Conservation (phyloP, 306 rosid genomes). For the Biancaea sappan region DNA sequence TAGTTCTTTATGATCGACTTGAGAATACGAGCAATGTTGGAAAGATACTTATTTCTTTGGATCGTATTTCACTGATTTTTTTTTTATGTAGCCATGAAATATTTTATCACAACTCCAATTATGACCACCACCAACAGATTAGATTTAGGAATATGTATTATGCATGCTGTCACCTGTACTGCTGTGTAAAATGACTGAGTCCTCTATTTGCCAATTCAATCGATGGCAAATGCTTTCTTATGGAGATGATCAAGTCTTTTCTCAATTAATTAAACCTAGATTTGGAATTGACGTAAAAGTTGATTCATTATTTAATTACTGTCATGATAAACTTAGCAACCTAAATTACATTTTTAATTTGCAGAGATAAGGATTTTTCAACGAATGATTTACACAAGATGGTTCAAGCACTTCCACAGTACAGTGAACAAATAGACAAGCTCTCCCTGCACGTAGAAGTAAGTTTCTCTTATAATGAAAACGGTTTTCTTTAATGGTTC, state of each 20-base stretch:
- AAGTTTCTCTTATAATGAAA: conserved; percentile 27
- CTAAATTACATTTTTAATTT: conserved; percentile 37
- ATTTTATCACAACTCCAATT: conserved; percentile 14
- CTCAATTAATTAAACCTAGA: conserved; percentile 16
- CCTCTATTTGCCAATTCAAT: conserved; percentile 24
- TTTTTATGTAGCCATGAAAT: conserved; percentile 26
- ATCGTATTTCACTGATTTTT: not conserved
- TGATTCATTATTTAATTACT: conserved; percentile 22
- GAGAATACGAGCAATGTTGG: not conserved
- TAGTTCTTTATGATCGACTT: conserved; percentile 24
- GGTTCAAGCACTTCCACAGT: conserved; percentile 98
- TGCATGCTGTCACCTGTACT: not conserved
- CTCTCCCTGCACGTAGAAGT: conserved; percentile 98
- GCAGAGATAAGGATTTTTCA: conserved; percentile 72
- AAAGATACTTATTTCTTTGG: not conserved
- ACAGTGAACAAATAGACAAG: conserved; percentile 91
- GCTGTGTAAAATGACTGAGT: conserved; percentile 19
- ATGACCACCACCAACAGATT: not conserved
- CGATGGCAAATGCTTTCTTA: conserved; percentile 2
- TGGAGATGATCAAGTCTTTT: conserved; percentile 14
- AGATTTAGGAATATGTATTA: conserved; percentile 1
- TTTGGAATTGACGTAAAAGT: conserved; percentile 22
- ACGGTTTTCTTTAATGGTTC: not conserved
- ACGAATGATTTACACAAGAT: conserved; percentile 83
- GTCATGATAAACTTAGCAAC: conserved; percentile 21